These are phyloP conservation scores for Chlamydomonas urium DNA, from an alignment of 139 green algal genomes.

Conservation along the genomic window DNA sequence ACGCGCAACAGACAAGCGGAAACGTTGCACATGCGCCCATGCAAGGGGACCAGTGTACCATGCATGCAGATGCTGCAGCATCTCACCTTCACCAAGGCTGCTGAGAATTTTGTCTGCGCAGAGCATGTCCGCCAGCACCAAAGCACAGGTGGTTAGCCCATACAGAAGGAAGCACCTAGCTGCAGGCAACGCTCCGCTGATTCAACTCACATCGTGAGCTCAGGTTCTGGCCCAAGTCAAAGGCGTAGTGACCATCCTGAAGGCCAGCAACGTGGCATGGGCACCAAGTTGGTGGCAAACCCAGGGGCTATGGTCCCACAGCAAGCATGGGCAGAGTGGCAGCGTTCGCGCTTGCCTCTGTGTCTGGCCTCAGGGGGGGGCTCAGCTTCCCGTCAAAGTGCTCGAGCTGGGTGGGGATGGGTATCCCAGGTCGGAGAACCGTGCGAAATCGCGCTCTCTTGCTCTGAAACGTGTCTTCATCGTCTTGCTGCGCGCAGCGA, in stretches of 20 bases:
- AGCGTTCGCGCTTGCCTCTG: not conserved
- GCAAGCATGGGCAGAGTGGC: not conserved
- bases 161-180: not conserved
- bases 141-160: not conserved
- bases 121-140: not conserved
- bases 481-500: too few relatives aligned
- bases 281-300: too few relatives aligned
- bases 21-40: not conserved
- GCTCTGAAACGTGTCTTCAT: too few relatives aligned
- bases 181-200: not conserved
- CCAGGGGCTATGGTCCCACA: not conserved
- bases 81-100: slow-evolving; percentile 87
- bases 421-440: not conserved
- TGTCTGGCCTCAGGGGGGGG: not conserved
- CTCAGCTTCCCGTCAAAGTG: not conserved
- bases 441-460: too few relatives aligned
- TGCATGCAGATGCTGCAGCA: not conserved
- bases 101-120: slow-evolving; percentile 87
- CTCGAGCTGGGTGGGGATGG: not conserved
- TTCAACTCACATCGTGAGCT: slow-evolving; percentile 66
- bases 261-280: not conserved
- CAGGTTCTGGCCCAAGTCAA: slow-evolving; percentile 81
- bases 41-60: not conserved
- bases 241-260: slow-evolving; percentile 81
- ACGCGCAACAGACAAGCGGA: not conserved